Conservation (phyloP, 768 basidiomycete genomes). For the Tulasnella sp. region DNA sequence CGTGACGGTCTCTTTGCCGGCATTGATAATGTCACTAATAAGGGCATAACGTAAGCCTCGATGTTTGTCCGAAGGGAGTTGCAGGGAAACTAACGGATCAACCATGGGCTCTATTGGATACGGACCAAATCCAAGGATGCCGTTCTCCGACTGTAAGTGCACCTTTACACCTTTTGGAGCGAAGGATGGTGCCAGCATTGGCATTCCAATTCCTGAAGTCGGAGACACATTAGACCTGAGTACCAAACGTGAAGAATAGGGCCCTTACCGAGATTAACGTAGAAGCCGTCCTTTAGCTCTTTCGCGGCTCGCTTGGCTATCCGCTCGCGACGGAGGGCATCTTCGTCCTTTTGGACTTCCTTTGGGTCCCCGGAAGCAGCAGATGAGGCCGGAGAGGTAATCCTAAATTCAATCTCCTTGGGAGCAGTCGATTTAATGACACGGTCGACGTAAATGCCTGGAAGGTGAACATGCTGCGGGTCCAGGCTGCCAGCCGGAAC, state of each 20-base stretch:
- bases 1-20: constrained; percentile 92
- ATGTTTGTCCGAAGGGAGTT: background rate
- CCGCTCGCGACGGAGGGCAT: constrained; percentile 44
- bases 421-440: constrained; percentile 72
- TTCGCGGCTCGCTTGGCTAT: constrained; percentile 85
- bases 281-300: constrained; percentile 82
- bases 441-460: constrained; percentile 84
- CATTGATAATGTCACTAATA: constrained; percentile 82
- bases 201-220: constrained; percentile 73
- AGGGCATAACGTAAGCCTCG: background rate
- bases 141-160: constrained; percentile 92
- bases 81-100: constrained; percentile 58
- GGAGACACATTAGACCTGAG: background rate
- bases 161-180: constrained; percentile 67
- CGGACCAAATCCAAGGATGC: constrained; percentile 61
- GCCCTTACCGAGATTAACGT: constrained; percentile 60
- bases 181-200: constrained; percentile 80
- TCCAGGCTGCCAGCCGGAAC: constrained; percentile 78
- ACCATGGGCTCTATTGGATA: constrained; percentile 76
- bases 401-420: constrained; percentile 73
- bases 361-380: constrained; percentile 11
- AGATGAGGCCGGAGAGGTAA: constrained; percentile 49
- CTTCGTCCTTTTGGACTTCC: constrained; percentile 33
- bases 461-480: constrained; percentile 75
- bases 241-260: background rate